Base-by-base conservation (phyloP, 2,329 filamentous ascomycete species). In the Fusarium concolor region DNA sequence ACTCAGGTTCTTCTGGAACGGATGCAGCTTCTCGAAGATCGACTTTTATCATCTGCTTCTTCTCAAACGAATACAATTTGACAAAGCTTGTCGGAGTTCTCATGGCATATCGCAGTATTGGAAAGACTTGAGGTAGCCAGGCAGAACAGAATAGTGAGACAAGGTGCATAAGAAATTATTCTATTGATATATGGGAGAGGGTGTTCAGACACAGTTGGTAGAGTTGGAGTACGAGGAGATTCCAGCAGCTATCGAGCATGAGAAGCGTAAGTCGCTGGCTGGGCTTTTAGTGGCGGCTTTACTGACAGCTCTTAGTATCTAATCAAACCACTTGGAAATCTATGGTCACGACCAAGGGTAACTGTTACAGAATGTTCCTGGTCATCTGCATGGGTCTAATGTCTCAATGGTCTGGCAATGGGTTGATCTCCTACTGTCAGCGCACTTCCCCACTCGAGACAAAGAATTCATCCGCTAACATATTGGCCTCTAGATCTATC, bases 171-270 rank as follows among this genome's bases (percentile, higher is more conserved):
- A 20, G 26, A 26, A 9, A 26, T 8, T 3, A 26, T 26, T 10
- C 8, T 3, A 10, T 26, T 26, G 8, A 26, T 9, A 6, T 4
- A n/a, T n/a, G n/a, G 85, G 83, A 12, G 82, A 89, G 49, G 87
- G 86, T 2, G 81, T 85, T 56, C 82, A 86, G 67, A 80, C 81
- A 1, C 74, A 79, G 1, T 82, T 86, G 28, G 85, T 87, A 3
- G 80, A 81, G 56, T 75, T 86, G 15, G 85, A 87, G 67, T 84
- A 83, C 65, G 80, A 80, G 11, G 83, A 85, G 54, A 85, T 84
- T 74, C 76, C 65, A 2, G 50, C 53, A 0, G 71, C 74, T 1
- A 75, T 76, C n/a, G 68, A 72, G 10, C 82, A 51, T 5, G 82
- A 85, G 67, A 80, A 83, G 55, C 76, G 26, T 26, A 26, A 26